Conservation (phyloP, 2,329 filamentous ascomycete genomes). For the Colletotrichum lini region DNA sequence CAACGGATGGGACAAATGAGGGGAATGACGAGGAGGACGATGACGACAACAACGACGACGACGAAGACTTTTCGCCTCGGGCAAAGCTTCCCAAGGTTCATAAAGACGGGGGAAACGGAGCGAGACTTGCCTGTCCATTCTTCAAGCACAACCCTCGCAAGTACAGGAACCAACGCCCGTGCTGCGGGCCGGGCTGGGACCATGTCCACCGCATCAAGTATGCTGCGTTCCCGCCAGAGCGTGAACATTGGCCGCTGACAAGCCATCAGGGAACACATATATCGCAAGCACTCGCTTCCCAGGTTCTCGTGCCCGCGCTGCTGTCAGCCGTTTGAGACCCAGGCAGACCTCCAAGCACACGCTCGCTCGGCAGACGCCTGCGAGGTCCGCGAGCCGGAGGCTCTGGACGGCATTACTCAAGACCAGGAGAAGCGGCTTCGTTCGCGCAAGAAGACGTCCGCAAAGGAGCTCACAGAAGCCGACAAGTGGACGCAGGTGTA, state of each 20-base stretch:
- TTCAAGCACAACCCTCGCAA: constrained; percentile 56
- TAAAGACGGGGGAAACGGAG: constrained; percentile 15
- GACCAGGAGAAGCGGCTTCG: constrained; percentile 53
- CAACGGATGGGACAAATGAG: background rate
- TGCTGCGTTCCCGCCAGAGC: constrained; percentile 2
- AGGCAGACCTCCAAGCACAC: constrained; percentile 51
- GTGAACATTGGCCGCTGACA: background rate
- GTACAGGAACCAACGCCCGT: constrained; percentile 53
- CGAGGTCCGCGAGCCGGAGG: constrained; percentile 43
- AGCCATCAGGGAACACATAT: constrained; percentile 53
- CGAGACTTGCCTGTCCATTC: constrained; percentile 55
- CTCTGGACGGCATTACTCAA: constrained; percentile 55
- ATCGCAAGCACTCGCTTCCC: constrained; percentile 54
- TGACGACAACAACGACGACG: background rate
- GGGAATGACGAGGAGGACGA: background rate
- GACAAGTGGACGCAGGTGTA: constrained; percentile 58
- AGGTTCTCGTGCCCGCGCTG: constrained; percentile 53
- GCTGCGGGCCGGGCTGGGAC: constrained; percentile 55
- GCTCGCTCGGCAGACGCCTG: constrained; percentile 48
- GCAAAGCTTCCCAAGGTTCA: constrained; percentile 30
- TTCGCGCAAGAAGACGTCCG: constrained; percentile 50
- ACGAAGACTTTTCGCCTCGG: constrained; percentile 5
- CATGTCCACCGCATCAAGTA: constrained; percentile 58
- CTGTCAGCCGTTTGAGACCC: constrained; percentile 52
- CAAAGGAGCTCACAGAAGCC: constrained; percentile 51